Conservation (phyloP, 2,329 filamentous ascomycete genomes). For the Fonsecaea pedrosoi region DNA sequence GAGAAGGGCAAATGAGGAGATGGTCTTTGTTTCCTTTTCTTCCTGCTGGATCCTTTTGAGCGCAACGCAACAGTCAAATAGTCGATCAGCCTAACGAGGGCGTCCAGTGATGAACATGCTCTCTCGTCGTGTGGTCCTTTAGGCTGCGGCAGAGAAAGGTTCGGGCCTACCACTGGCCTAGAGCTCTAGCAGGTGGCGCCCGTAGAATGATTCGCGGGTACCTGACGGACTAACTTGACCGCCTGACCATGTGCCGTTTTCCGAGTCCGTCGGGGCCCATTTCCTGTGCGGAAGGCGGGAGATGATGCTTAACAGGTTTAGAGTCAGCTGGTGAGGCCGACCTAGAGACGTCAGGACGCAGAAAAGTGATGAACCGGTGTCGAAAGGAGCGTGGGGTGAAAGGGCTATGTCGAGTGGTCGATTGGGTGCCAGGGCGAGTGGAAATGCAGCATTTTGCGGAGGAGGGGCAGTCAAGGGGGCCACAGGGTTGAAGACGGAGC, state of each 20-base stretch:
- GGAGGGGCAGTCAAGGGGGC: conserved; percentile 6
- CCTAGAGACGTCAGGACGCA: background rate
- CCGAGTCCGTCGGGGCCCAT: background rate
- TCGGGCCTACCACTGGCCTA: conserved; percentile 8
- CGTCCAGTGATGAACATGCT: background rate
- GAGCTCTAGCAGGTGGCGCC: background rate
- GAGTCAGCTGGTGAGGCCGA: background rate
- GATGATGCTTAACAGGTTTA: conserved; percentile 4
- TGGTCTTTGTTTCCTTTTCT: conserved; percentile 19
- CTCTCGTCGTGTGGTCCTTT: background rate
- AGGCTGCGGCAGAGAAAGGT: conserved; percentile 9
- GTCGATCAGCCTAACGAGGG: background rate
- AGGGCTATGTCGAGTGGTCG: background rate
- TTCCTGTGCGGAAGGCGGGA: conserved; percentile 4
- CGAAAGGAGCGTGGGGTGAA: background rate
- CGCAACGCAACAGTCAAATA: background rate
- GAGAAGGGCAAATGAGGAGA: conserved; percentile 27
- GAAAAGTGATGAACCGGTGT: background rate
- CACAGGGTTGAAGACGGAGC: background rate
- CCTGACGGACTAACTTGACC: conserved; percentile 14
- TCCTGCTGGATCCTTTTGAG: background rate
- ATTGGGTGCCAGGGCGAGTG: background rate
- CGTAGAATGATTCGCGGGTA: conserved; percentile 15
- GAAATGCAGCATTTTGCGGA: conserved; percentile 12
- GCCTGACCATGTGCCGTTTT: conserved; percentile 20